These are phyloP conservation scores for Alectoria sarmentosa DNA, from an alignment of 495 filamentous ascomycete species.

Conservation along the genomic window DNA sequence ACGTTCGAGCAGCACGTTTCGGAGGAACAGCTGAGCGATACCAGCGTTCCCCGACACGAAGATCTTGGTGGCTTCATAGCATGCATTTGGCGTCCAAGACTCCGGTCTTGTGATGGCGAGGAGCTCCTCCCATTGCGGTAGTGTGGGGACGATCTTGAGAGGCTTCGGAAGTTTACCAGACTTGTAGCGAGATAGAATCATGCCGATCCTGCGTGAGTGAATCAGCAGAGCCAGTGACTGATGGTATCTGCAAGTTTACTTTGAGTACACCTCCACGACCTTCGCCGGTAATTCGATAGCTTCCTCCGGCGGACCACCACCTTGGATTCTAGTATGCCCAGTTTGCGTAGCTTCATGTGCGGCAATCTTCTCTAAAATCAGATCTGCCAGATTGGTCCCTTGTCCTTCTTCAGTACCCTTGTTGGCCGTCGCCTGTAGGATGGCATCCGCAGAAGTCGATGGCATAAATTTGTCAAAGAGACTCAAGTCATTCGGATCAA, in stretches of 20 bases:
- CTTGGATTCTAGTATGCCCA: constrained; percentile 36
- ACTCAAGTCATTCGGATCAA: constrained; percentile 83
- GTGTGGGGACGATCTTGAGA: constrained; percentile 90
- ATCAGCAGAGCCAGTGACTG: constrained; percentile 11
- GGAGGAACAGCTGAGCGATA: constrained; percentile 73
- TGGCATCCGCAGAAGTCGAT: constrained; percentile 32
- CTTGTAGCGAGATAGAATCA: constrained; percentile 87
- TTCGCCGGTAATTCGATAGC: constrained; percentile 84
- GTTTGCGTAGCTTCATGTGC: constrained; percentile 71
- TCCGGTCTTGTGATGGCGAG: constrained; percentile 74
- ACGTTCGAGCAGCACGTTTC: constrained; percentile 72
- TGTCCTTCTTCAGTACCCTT: constrained; percentile 43
- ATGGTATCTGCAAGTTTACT: constrained; percentile 39
- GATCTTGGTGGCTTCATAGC: constrained; percentile 78
- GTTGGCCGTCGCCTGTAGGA: constrained; percentile 35
- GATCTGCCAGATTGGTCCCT: constrained; percentile 77
- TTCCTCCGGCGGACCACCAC: constrained; percentile 55
- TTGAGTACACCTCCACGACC: constrained; percentile 87
- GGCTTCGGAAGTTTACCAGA: constrained; percentile 93
- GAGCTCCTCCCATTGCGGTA: constrained; percentile 85
- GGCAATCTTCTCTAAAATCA: constrained; percentile 91
- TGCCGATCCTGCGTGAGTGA: constrained; percentile 55
- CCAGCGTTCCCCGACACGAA: constrained; percentile 76
- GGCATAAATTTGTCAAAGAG: constrained; percentile 88
- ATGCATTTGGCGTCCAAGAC: constrained; percentile 80